Base-by-base conservation (phyloP, 2,329 filamentous ascomycete genomes). In the Waltergamsia citrina region DNA sequence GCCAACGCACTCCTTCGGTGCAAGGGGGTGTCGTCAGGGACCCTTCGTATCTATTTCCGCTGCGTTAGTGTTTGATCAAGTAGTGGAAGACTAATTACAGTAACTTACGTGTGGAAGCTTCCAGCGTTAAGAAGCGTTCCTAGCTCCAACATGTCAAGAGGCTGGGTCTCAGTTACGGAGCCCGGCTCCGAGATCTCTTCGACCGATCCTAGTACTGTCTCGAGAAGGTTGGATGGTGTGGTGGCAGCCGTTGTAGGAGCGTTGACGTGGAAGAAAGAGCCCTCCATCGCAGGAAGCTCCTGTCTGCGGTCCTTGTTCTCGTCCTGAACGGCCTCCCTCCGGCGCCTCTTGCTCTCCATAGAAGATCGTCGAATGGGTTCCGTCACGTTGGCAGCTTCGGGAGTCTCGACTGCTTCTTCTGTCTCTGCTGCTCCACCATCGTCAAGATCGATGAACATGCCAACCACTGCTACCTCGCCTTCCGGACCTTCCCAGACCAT, bases 1-100 rank as follows among this genome's bases (percentile, higher is more conserved):
- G 56, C 57, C 69, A 74, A 10, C 51, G 57, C 6, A 76, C 53
- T 19, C 63, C 66, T 52, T 76, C 69, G 14, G 59, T 57, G 55
- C 73, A 77, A 7, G 72, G 72, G 15, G 73, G 72, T 0, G 71
- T 75, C 26, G 73, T 77, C 21, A 77, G 58, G 8, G 67, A 73
- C 16, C 73, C 72, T 10, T 51, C 48, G 57, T 78, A 77, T 6
- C 30, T 32, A 14, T 23, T 9, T 11, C 21, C 29, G 4, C 6
- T 28, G 12, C n/a, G 12, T 17, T 18, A 17, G 19, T 16, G 19
- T 28, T 9, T n/a, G 26, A 28, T 7, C 26, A 28, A 10, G 16
- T 9, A 28, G 26, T 7, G 14, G n/a, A n/a, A n/a, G 14, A 28
- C 7, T 14, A 16, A 5, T 30, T 19, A 8, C 6, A 17, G 29